Base-by-base conservation (phyloP, 2,329 filamentous ascomycete genomes). In the Dothideomycetidae sp. region DNA sequence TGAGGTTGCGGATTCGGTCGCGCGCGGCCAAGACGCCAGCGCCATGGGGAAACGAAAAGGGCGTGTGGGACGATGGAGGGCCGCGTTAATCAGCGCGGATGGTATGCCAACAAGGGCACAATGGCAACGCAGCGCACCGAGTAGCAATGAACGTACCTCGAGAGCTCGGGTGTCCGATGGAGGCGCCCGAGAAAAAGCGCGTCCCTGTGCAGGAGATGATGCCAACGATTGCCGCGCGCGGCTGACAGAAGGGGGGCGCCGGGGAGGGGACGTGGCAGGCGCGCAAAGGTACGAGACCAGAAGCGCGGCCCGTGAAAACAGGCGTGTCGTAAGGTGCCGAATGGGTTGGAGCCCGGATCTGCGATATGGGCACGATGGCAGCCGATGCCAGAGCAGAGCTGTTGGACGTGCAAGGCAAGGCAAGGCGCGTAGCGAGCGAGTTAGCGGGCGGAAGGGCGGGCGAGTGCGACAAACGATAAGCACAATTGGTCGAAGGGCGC, bases 151-250 rank as follows among this genome's bases (percentile, higher is more conserved):
- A 38, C 36, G 36, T 38, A 38, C 36, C 36, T 38, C 36, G 36
- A 38, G 31, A 32, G 29, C 23, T 32, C 26, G 18, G 28, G 28
- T 38, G 36, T 30, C 36, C 31, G 36, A 38, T 38, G 36, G 33
- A 29, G 29, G 29, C 30, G 35, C 28, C 35, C 35, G 35, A 26
- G 23, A 26, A 37, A 38, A 32, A 38, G 36, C 36, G 36, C 36
- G 36, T 38, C 33, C 36, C 36, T 38, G 26, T 31, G 35, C 35
- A 37, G 35, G 29, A 17, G 35, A 37, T 33, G 36, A 38, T 38
- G 36, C 36, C 36, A 32, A 16, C 30, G 18, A 33, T 33, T 38
- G 29, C 36, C 36, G 36, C 36, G 35, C 28, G 21, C 21, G 21
- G 21, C 21, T 26, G 21, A 26, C 21, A n/a, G 21, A n/a, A 26